Base-by-base conservation (phyloP, 1,284 basidiomycete genomes). In the Afroboletus lepidellus region DNA sequence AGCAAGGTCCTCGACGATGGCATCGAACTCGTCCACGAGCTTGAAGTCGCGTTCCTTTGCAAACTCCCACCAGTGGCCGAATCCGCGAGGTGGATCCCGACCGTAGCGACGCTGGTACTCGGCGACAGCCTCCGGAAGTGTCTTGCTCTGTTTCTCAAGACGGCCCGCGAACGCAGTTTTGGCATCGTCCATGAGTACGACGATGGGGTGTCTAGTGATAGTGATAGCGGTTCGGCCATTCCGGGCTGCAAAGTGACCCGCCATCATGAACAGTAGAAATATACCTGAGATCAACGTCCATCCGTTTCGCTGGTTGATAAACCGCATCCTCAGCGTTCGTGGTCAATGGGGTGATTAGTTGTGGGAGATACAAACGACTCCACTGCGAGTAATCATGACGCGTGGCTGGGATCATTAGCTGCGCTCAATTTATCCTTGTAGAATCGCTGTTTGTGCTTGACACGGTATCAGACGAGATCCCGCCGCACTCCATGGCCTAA, bases 31-130 rank as follows among this genome's bases (percentile, higher is more conserved):
- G 38, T 98, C 94, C 20, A 93, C 78, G 73, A 98, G 84, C 63
- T 85, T 81, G 50, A 91, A 86, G 23, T 82, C 74, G 65, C 90
- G 79, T 46, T 83, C 75, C 67, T 79, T 74, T 21, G 88, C 90
- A 70, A 95, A 97, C 50, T 75, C 70, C 79, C 84, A 97, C 94
- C 94, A 98, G 37, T 81, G 73, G 63, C 94, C 92, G 61, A 97
- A 97, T 0, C 93, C 94, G 50, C 80, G 83, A 0, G 94, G 94
- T 3, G 94, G 94, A 18, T 81, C 71, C 41, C 38, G 21, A 98
- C 75, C 73, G 67, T 96, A 95, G 46, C 94, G 77, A 42, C 77
- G 72, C 60, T 79, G 69, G 72, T 98, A 98, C 69, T 94, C 91
- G 6, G 72, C 71, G 2, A 91, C 87, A 0, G 94, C 93, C 37